Evolutionary conservation across 371 early-diverging fungal genomes (phyloP).

Genomic region (Smittium culicis): DNA sequence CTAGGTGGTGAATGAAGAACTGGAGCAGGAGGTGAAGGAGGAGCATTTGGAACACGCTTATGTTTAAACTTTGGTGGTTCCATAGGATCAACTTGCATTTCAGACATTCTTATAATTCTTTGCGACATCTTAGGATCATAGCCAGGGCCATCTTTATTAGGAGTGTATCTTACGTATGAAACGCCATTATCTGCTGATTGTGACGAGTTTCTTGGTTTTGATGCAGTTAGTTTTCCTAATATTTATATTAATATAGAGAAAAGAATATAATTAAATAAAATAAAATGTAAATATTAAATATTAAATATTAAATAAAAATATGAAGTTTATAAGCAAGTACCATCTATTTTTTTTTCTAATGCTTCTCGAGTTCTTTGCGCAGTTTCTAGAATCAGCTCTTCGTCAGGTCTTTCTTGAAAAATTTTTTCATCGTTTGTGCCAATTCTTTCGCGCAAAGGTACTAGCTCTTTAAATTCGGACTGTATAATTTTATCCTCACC

Average conservation of each 20-base stretch:
- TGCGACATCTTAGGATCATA: constrained; percentile 54
- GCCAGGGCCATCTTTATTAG: constrained; percentile 47
- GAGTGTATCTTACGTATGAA: constrained; percentile 80
- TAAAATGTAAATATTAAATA: neutral
- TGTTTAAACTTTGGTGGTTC: constrained; percentile 85
- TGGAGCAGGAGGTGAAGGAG: constrained; percentile 89
- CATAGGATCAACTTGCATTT: constrained; percentile 90
- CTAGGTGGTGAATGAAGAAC: constrained; percentile 95
- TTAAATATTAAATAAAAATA: neutral
- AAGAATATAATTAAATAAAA: neutral
- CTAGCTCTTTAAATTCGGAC: constrained; percentile 63
- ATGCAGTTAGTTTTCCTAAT: constrained; percentile 52
- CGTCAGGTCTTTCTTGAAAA: constrained; percentile 57
- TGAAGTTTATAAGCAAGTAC: constrained; percentile 21
- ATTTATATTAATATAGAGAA: constrained; percentile 1
- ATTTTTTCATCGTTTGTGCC: constrained; percentile 47
- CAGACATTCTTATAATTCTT: constrained; percentile 84
- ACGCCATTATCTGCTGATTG: constrained; percentile 53
- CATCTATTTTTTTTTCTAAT: constrained; percentile 72
- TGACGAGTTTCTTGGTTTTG: constrained; percentile 30
- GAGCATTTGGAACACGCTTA: constrained; percentile 75
- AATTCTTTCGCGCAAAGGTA: constrained; percentile 55
- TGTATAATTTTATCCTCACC: constrained; percentile 60
- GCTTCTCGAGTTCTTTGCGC: constrained; percentile 79
- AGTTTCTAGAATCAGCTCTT: constrained; percentile 61